Base-by-base conservation (phyloP, 1,139 yeast genomes). In the Williopsis jadinii region DNA sequence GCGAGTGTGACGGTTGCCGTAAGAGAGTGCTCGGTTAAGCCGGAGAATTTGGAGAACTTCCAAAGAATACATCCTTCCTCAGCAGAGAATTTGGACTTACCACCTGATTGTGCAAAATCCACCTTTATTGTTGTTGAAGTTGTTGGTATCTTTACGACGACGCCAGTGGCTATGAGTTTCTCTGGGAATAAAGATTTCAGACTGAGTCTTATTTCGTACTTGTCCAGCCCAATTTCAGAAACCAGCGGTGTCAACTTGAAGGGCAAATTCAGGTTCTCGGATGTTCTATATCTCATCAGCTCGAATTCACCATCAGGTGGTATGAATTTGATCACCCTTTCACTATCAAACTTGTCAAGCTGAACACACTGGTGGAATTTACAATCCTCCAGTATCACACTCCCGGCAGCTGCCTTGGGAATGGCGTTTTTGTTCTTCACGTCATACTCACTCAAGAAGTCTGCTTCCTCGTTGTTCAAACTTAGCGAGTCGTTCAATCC, bases 251-350 rank as follows among this genome's bases (percentile, higher is more conserved):
- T 66, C 11, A 87, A 73, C 41, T 71, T 69, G 60, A 88, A 84
- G 3, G 97, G 98, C 26, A 86, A 56, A 45, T 75, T 75, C 48
- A 80, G 65, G 52, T 80, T 78, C 52, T 77, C 75, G 2, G 61
- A 70, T 41, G 75, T 72, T 42, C 73, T 73, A 70, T 90, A 90
- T 36, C 79, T 68, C 94, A 92, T 83, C 44, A 92, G 72, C 59
- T 88, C 95, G 60, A 87, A 87, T 43, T 80, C 83, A 0, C 97
- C 97, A 63, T 90, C 97, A 1, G 97, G 95, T 6, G 95, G 95
- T 11, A 82, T 71, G 53, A 87, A 87, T 39, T 77, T 76, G 45
- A 87, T 83, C 39, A 77, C 70, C 39, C 84, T 69, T 34, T 80
- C 82, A 8, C 72, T 59, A 51, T 84, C 88, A 59, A 84, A 85